Evolutionary conservation across 2,329 filamentous ascomycete genomes (phyloP), one percentile per base, ranked within the genome.

Genomic region (Apiospora phragmitis): DNA sequence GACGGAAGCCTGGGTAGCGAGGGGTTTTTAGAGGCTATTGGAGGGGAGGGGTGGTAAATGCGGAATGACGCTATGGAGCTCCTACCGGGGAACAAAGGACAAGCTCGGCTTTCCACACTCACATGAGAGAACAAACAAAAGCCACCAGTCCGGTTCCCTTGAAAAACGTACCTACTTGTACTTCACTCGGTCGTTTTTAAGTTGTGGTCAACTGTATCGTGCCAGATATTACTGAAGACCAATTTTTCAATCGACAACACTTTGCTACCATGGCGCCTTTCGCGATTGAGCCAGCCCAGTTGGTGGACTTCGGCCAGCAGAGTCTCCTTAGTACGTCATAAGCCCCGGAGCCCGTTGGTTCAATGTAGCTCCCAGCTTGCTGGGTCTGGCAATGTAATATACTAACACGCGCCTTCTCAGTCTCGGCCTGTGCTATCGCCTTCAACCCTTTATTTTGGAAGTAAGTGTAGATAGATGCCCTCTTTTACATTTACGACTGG

Each of bases 371-470:
- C 32, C 18, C 8, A 35, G 21, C 38, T n/a, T 62, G 55, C 55
- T 62, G 55, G 32, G 32, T 21, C 65, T 47, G 26, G 43, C 32
- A 49, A 45, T 32, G 21, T 41, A 43, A 41, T 41, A 24, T 66
- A 26, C 43, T 59, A 21, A 59, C 18, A 59, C 6, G 16, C 51
- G 16, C 55, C 5, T 21, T 14, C 21, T 41, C 69, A 97, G 95
- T 96, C 76, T 93, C 94, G 75, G 93, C 91, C 66, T 87, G 86
- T 70, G 89, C 93, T 69, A 97, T 99, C 83, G 88, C 92, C 67
- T 98, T 99, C 84, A 99, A 99, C 83, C 96, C 96, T 29, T 92
- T 96, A n/a, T 98, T 98, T 83, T 99, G 96, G 96, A 99, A 99
- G 95, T 97, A 88, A 86, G 93, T 45, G 72, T 68, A 72, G 29